Base-by-base conservation (phyloP, 768 basidiomycete genomes). In the Lentinula edodes region DNA sequence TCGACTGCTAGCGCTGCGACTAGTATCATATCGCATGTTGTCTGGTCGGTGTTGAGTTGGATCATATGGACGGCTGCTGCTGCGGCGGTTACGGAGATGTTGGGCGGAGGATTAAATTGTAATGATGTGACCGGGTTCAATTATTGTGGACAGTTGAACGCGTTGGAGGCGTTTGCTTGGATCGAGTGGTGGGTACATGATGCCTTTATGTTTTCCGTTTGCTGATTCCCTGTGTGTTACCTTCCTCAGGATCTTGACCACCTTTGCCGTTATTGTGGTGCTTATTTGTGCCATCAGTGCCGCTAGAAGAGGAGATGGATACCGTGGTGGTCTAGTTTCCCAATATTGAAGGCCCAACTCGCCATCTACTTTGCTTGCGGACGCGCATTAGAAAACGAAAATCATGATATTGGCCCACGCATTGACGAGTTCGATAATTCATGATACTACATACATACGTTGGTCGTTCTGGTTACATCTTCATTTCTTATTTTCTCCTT, bases 71-170 rank as follows among this genome's bases (percentile, higher is more conserved):
- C 83, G 2, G 84, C 90, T 0, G 89, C 80, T 2, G 89, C 89
- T 1, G 86, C 89, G 1, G 79, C 87, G 2, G 79, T 92, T 51
- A 91, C 91, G 1, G 73, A 81, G 18, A 72, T 80, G 28, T 76
- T 91, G 35, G 85, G 86, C 12, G 91, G 91, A 13, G 83, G 87
- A 9, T 69, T 89, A 60, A 85, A 90, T 68, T 93, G 76, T 53
- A 80, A 75, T 15, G 75, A 83, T 38, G 46, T 51, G 65, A 71
- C 71, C 12, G 64, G 70, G 12, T 82, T 84, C 64, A 73, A 77
- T 12, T 91, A 91, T 63, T 93, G 91, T 68, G 83, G 82, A 34
- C 91, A 93, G 67, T 74, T 92, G 38, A 91, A 91, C 58, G 89
- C 91, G 5, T 72, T 89, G 1, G 82, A 87, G 68, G 90, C 75